Percentiles rank a stretch among this genome's conserved stretches.
Evolutionary conservation across 305 asterid species (phyloP).

Genomic region (Fraxinus latifolia): DNA sequence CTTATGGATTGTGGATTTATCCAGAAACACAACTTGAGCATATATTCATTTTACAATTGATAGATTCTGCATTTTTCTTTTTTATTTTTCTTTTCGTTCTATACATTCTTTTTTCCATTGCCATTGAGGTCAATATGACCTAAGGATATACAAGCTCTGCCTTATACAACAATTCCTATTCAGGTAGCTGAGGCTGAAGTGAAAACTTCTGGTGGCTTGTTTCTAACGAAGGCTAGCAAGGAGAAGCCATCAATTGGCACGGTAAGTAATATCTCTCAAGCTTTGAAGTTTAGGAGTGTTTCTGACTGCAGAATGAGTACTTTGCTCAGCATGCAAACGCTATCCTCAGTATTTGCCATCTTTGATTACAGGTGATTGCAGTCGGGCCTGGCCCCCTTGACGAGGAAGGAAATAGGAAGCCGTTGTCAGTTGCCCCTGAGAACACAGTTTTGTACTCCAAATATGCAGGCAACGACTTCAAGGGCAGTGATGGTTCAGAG

Average conservation of each 20-base stretch:
- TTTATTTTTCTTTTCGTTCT: background rate
- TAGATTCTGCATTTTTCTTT: background rate
- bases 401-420: constrained; percentile 75
- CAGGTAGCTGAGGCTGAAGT: constrained; percentile 81
- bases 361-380: constrained; percentile 47
- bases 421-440: constrained; percentile 36
- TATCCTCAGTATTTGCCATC: background rate
- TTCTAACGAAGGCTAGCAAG: constrained; percentile 66
- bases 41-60: background rate
- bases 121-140: background rate
- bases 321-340: background rate
- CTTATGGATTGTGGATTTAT: background rate
- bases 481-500: constrained; percentile 71
- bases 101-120: background rate
- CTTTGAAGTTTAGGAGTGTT: background rate
- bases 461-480: constrained; percentile 86
- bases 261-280: constrained; percentile 33
- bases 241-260: constrained; percentile 96
- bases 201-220: constrained; percentile 84
- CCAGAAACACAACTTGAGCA: background rate
- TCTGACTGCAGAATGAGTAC: background rate
- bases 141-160: background rate
- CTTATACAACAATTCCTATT: background rate
- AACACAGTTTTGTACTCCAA: constrained; percentile 55
- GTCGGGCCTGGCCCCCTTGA: constrained; percentile 87